phyloP scores from a whole-genome alignment of 2,329 filamentous ascomycete genomes.

The Colletotrichum sublineola region DNA sequence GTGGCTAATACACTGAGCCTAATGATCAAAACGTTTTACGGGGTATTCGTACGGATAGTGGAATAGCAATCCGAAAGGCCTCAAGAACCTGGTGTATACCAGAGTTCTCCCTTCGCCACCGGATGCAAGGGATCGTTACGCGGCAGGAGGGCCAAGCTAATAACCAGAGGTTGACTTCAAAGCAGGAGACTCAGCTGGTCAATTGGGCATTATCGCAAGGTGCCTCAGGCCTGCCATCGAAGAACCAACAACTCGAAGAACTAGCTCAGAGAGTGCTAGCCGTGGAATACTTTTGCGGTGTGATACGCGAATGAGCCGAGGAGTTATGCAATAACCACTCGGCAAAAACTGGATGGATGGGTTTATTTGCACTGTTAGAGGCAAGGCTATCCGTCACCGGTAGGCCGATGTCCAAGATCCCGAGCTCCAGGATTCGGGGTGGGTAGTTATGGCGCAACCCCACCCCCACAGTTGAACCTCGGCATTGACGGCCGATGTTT shows the following conservation, averaged over 20 bases:
- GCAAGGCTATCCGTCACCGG: neutral
- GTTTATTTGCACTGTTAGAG: neutral
- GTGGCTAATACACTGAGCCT: no score
- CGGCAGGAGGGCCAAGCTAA: neutral
- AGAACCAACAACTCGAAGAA: neutral
- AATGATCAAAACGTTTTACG: no score
- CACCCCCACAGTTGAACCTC: constrained; percentile 42
- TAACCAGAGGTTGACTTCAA: neutral
- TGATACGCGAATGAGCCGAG: no score
- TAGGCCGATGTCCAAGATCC: constrained; percentile 16
- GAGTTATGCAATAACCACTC: neutral
- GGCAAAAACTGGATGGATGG: neutral
- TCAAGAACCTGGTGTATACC: neutral
- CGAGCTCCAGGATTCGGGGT: constrained; percentile 38
- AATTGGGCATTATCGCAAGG: neutral
- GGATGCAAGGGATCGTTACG: no score
- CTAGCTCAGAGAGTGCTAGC: neutral
- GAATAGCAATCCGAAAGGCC: neutral
- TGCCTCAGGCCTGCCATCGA: neutral
- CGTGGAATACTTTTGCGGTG: no score
- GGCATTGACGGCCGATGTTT: constrained; percentile 37
- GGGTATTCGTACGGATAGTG: no score
- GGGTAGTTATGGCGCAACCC: constrained; percentile 34
- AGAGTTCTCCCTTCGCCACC: neutral
- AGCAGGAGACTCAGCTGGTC: neutral